Evolutionary conservation across 2,329 filamentous ascomycete species (phyloP).

Genomic region (Aspergillus pseudoterreus): DNA sequence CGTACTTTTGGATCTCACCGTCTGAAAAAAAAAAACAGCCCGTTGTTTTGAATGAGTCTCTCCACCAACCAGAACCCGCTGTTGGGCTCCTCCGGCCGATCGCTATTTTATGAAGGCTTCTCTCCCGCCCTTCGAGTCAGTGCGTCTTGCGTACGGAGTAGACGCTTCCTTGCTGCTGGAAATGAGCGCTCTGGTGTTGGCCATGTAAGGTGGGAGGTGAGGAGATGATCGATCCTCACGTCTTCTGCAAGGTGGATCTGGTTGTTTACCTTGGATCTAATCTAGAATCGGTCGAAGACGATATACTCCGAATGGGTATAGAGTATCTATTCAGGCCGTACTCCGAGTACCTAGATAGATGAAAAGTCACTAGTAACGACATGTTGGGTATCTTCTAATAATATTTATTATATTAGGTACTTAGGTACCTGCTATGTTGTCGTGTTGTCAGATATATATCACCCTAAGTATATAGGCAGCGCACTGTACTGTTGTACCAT

Average conservation of each 20-base stretch:
- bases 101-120: background rate
- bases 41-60: too few species aligned
- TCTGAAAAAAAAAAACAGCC: too few species aligned
- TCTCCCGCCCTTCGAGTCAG: background rate
- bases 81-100: background rate
- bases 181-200: background rate
- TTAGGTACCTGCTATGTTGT: too few species aligned
- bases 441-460: too few species aligned
- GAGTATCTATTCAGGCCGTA: too few species aligned
- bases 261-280: background rate
- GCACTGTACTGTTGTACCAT: too few species aligned
- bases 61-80: too few species aligned
- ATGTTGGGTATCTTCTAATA: background rate
- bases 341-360: too few species aligned
- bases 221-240: background rate
- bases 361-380: background rate
- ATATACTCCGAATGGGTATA: background rate
- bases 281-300: background rate
- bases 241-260: slow-evolving; percentile 1
- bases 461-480: too few species aligned
- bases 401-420: too few species aligned
- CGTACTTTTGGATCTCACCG: too few species aligned
- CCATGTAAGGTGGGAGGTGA: background rate
- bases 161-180: background rate
- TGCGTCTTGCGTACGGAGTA: background rate